A percentile compares a stretch with the other conserved stretches of the same genome.
Evolutionary conservation across 1,139 yeast genomes (phyloP).

Genomic region (Candida sanyaensis): DNA sequence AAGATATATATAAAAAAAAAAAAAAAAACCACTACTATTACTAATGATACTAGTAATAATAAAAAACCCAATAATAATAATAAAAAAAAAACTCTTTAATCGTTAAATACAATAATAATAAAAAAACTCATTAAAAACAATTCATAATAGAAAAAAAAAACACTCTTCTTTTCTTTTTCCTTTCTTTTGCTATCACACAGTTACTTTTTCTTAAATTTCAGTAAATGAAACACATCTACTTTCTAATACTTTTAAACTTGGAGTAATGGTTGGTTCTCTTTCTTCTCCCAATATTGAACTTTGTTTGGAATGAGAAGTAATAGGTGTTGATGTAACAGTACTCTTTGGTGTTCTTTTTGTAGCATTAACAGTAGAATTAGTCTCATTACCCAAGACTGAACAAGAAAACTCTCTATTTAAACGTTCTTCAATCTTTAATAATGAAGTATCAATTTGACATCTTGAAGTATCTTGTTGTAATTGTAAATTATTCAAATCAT

Average conservation of each 20-base stretch:
- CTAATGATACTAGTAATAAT: neutral
- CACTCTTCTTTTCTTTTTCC: neutral
- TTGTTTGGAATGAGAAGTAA: neutral
- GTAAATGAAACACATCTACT: constrained; percentile 28
- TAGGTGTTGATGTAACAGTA: neutral
- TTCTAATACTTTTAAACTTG: constrained; percentile 24
- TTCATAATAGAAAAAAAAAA: neutral
- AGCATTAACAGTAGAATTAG: neutral
- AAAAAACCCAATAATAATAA: neutral
- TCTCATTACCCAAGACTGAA: constrained; percentile 19
- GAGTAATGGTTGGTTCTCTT: constrained; percentile 21
- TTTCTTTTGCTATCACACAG: neutral
- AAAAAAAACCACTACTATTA: neutral
- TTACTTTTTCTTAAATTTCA: constrained; percentile 14
- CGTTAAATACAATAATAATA: neutral
- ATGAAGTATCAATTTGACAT: constrained; percentile 35
- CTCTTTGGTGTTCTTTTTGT: neutral
- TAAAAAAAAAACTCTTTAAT: neutral
- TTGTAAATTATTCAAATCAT: constrained; percentile 44
- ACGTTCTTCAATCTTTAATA: constrained; percentile 32
- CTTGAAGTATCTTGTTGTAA: constrained; percentile 35
- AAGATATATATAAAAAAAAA: neutral
- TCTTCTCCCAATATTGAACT: constrained; percentile 6
- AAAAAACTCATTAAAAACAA: neutral
- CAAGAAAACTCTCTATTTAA: constrained; percentile 28